Evolutionary conservation across 805 yeast species (phyloP).

Genomic region (Saturnispora bothae): DNA sequence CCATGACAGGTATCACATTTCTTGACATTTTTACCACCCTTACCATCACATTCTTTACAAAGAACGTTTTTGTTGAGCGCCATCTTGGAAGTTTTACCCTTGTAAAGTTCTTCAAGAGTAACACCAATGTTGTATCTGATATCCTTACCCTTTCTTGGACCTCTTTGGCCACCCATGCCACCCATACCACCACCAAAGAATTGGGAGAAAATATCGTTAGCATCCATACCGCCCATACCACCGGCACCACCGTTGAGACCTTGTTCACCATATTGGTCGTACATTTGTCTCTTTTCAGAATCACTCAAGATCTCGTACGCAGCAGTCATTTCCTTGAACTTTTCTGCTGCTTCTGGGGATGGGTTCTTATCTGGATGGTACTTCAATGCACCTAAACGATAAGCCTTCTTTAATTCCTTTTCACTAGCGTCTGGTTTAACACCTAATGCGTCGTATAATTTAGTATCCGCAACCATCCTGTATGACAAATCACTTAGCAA

Average conservation of each 20-base stretch:
- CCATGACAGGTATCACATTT: conserved; percentile 85
- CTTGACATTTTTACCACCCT: conserved; percentile 91
- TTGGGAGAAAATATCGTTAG: conserved; percentile 46
- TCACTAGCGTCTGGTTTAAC: conserved; percentile 62
- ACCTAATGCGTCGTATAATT: conserved; percentile 63
- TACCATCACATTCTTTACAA: conserved; percentile 85
- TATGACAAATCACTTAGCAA: too few species aligned
- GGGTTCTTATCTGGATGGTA: conserved; percentile 80
- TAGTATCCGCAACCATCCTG: conserved; percentile 70
- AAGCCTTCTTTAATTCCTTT: conserved; percentile 67
- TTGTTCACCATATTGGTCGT: conserved; percentile 88
- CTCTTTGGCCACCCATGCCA: conserved; percentile 40
- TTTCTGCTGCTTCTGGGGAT: conserved; percentile 87
- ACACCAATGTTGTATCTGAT: conserved; percentile 82
- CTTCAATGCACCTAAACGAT: conserved; percentile 70
- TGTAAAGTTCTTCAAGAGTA: conserved; percentile 84
- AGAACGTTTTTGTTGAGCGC: conserved; percentile 86
- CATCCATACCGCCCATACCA: conserved; percentile 42
- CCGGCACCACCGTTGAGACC: conserved; percentile 73
- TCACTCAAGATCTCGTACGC: conserved; percentile 88
- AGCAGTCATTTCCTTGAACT: conserved; percentile 79
- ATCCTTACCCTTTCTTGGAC: conserved; percentile 84
- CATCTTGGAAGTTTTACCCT: conserved; percentile 88
- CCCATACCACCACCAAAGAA: conserved; percentile 50
- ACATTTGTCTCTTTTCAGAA: conserved; percentile 75